These are phyloP conservation scores for Botrytis galanthina DNA, from an alignment of 2,329 filamentous ascomycete species.

Conservation along the genomic window DNA sequence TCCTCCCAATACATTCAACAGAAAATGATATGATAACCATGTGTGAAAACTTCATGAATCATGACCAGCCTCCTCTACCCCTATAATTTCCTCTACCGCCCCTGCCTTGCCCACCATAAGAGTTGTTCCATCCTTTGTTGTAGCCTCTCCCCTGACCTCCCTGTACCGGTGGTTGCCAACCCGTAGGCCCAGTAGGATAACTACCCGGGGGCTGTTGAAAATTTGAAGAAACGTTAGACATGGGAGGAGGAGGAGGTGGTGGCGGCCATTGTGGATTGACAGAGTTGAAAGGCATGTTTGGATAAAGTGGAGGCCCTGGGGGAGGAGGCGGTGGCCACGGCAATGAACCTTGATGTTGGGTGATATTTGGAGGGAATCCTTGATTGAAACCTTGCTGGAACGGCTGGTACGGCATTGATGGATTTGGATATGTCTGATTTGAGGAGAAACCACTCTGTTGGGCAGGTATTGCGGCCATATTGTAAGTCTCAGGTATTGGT, in stretches of 20 bases:
- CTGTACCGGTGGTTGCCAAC: slow-evolving; percentile 29
- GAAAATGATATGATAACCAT: neutral
- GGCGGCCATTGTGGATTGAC: slow-evolving; percentile 21
- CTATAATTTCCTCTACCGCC: slow-evolving; percentile 34
- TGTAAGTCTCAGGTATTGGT: slow-evolving; percentile 17
- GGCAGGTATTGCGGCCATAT: neutral
- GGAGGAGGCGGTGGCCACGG: slow-evolving; percentile 31
- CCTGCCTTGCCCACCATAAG: slow-evolving; percentile 24
- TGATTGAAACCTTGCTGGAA: slow-evolving; percentile 33
- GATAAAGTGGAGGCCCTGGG: slow-evolving; percentile 28
- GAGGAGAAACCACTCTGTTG: slow-evolving; percentile 8
- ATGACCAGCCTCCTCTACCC: slow-evolving; percentile 31
- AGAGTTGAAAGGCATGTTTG: slow-evolving; percentile 23
- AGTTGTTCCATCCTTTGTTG: slow-evolving; percentile 32
- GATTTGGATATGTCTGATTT: slow-evolving; percentile 19
- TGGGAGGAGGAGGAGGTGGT: slow-evolving; percentile 22
- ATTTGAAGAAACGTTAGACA: slow-evolving; percentile 15
- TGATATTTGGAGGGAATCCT: slow-evolving; percentile 29
- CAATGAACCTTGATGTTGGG: slow-evolving; percentile 21
- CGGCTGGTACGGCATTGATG: slow-evolving; percentile 21
- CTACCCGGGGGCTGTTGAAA: slow-evolving; percentile 26
- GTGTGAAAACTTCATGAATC: slow-evolving; percentile 21
- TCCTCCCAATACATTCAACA: neutral
- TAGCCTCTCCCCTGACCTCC: slow-evolving; percentile 30
- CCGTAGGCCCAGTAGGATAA: slow-evolving; percentile 28